Evolutionary conservation across 768 basidiomycete genomes (phyloP), one percentile per base, ranked within the genome.

Genomic region (Cubamyces sp.): DNA sequence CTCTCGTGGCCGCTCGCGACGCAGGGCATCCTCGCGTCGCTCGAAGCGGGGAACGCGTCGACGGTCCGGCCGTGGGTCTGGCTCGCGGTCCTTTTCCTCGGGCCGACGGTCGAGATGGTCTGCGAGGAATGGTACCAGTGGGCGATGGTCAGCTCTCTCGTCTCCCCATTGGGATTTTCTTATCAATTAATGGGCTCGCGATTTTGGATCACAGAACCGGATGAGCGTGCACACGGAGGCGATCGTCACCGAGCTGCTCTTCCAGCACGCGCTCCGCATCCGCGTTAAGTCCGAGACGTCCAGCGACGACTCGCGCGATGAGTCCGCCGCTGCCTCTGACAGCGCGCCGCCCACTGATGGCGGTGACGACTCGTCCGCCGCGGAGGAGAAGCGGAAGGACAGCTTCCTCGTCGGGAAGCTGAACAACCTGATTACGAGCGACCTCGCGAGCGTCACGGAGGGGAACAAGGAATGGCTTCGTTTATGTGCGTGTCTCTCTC

Each of bases 381-480:
- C 23, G 25, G 43, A 48, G 3, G 53, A 61, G 30, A 74, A 74
- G 48, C 70, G 74, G 12, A 74, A 73, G 11, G 86, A 87, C 68
- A 19, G 34, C 15, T 51, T 45, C 42, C 73, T 90, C 19, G 82
- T 86, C 40, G 91, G 92, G 11, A 89, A 84, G 70, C 86, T 93
- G 70, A 92, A 88, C 71, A 92, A 91, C 57, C 74, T 92, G 6
- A 82, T 90, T 37, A 85, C 89, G 8, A 84, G 85, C 4, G 89
- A 91, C 72, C 67, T 84, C 18, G 72, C 73, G 21, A 74, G 50
- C 18, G 42, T 64, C 43, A 49, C 64, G 15, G 68, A 68, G 9
- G 73, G 64, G 15, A 64, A 66, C 21, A 64, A 70, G 60, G 64
- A 60, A 46, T 48, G 58, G 19, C 30, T 54, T 1, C 40, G 49